Percentiles rank a stretch among this genome's conserved stretches.
Evolutionary conservation across 129 eudicot genomes (phyloP).

Genomic region (Lonicera japonica): DNA sequence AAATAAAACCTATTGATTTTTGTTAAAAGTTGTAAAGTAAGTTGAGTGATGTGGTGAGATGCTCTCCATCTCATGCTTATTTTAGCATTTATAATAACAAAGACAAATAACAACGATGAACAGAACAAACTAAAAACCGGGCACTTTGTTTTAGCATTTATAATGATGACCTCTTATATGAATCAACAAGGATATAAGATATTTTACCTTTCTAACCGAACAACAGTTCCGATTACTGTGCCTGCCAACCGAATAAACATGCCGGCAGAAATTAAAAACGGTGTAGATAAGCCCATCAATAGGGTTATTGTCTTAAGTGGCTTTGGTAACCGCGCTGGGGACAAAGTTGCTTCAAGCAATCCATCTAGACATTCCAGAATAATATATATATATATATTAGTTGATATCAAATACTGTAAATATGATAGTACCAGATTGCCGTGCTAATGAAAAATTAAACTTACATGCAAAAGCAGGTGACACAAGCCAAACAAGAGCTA

Average conservation of each 20-base stretch:
- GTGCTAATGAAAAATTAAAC: constrained; percentile 15
- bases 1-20: too few relatives aligned
- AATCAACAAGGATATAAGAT: constrained; percentile 1
- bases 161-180: too few relatives aligned
- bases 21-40: too few relatives aligned
- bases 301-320: constrained; percentile 75
- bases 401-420: background rate
- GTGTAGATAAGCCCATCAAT: constrained; percentile 62
- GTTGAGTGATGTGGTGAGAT: too few relatives aligned
- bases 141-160: too few relatives aligned
- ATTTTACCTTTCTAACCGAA: constrained; percentile 82
- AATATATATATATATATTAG: constrained; percentile 20
- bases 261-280: constrained; percentile 77
- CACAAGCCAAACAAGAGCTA: constrained; percentile 80
- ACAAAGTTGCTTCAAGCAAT: constrained; percentile 89
- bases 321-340: constrained; percentile 71
- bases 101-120: too few relatives aligned
- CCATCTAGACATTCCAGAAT: constrained; percentile 61
- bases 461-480: constrained; percentile 96
- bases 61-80: too few relatives aligned
- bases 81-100: too few relatives aligned
- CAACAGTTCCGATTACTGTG: constrained; percentile 58
- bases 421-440: background rate
- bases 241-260: constrained; percentile 61
- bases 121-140: too few relatives aligned